Evolutionary conservation across 108 stramenopile species (phyloP).

Genomic region (Epipyxis sp.): DNA sequence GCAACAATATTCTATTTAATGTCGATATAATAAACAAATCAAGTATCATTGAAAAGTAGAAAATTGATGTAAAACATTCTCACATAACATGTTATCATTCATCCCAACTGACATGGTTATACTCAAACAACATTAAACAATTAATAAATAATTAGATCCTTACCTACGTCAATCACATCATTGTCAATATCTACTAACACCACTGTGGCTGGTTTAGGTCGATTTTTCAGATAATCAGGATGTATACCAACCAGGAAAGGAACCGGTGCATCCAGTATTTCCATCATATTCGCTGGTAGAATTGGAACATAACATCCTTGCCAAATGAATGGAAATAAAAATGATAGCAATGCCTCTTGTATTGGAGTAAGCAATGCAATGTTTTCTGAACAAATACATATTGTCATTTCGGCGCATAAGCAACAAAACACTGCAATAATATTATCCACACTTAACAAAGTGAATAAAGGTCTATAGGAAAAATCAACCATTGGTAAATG

Average conservation of each 20-base stretch:
- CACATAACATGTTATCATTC: no score
- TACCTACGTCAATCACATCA: conserved; percentile 17
- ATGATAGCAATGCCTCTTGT: conserved; percentile 70
- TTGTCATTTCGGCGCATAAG: conserved; percentile 69
- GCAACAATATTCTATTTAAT: no score
- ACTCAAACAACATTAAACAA: background rate
- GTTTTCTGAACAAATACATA: conserved; percentile 66
- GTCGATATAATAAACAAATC: no score
- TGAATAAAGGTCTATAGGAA: conserved; percentile 76
- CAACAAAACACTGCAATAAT: conserved; percentile 69
- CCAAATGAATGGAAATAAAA: conserved; percentile 83
- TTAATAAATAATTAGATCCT: background rate
- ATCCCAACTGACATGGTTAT: no score
- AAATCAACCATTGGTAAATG: conserved; percentile 75
- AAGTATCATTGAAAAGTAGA: no score
- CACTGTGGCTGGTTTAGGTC: conserved; percentile 59
- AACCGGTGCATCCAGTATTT: conserved; percentile 78
- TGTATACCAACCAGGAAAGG: conserved; percentile 76
- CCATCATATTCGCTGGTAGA: conserved; percentile 70
- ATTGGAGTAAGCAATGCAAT: conserved; percentile 65
- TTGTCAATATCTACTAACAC: conserved; percentile 75
- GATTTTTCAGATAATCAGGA: conserved; percentile 56
- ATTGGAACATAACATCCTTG: conserved; percentile 70
- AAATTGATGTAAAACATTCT: no score
- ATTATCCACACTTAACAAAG: conserved; percentile 63